Evolutionary conservation across 306 rosid species (phyloP).

Genomic region (Vigna unguiculata): DNA sequence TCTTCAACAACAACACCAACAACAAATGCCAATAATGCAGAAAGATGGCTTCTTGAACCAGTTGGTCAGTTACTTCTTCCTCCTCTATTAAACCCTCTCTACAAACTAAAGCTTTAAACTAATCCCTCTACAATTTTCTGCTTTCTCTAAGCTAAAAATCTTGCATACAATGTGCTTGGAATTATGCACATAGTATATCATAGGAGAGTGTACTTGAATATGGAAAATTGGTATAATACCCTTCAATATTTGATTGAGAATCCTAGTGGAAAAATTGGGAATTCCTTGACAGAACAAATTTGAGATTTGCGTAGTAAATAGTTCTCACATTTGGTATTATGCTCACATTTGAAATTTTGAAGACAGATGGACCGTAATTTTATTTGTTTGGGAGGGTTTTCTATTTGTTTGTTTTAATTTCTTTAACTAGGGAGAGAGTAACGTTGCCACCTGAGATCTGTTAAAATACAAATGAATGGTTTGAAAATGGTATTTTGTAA

Average conservation of each 20-base stretch:
- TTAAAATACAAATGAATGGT: background rate
- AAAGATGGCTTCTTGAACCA: conserved; percentile 90
- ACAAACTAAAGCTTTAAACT: background rate
- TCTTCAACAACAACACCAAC: conserved; percentile 39
- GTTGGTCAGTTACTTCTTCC: conserved; percentile 61
- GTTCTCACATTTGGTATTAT: background rate
- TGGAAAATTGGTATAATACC: background rate
- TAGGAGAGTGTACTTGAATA: background rate
- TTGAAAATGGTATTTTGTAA: background rate
- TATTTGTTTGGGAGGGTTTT: background rate
- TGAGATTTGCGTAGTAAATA: background rate
- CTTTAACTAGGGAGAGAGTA: background rate
- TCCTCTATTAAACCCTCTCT: background rate
- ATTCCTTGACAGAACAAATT: background rate
- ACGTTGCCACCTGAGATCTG: background rate
- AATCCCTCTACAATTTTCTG: background rate
- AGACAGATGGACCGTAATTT: background rate
- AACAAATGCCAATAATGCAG: conserved; percentile 31
- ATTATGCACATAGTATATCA: background rate
- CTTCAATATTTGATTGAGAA: background rate
- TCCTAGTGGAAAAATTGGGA: background rate
- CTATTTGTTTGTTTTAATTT: background rate
- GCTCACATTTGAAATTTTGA: background rate
- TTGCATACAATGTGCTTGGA: background rate
- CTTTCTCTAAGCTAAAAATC: too few species aligned